Evolutionary conservation across 257 asterid species (phyloP).

Genomic region (Penstemon davidsonii): DNA sequence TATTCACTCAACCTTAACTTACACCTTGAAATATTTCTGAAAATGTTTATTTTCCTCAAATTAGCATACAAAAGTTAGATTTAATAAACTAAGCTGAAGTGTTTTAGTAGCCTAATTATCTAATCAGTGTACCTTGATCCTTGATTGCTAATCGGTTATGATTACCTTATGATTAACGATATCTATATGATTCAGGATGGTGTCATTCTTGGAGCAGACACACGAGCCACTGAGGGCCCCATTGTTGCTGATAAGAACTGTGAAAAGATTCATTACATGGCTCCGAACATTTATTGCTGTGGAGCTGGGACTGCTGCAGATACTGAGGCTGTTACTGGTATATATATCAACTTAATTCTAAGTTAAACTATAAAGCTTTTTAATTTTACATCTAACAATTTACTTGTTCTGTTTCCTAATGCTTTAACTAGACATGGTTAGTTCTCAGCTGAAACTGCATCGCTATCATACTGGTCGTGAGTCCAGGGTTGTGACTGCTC

Average conservation of each 20-base stretch:
- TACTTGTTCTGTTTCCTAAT: background rate
- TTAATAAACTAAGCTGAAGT: background rate
- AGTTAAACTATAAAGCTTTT: too few species aligned
- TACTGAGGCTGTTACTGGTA: conserved; percentile 87
- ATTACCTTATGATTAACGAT: background rate
- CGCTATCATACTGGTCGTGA: conserved; percentile 74
- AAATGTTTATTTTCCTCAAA: background rate
- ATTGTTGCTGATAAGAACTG: conserved; percentile 70
- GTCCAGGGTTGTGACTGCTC: conserved; percentile 76
- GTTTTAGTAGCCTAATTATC: background rate
- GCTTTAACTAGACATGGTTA: conserved; percentile 62
- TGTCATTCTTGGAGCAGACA: conserved; percentile 75
- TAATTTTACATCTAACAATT: background rate
- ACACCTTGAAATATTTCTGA: background rate
- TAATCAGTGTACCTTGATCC: background rate
- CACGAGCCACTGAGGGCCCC: conserved; percentile 75
- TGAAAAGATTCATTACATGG: conserved; percentile 62
- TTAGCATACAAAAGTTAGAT: background rate
- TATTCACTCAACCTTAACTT: background rate
- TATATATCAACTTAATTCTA: background rate
- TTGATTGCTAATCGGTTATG: background rate
- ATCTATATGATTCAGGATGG: conserved; percentile 50
- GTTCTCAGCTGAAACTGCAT: conserved; percentile 68
- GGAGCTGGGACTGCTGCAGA: conserved; percentile 95
- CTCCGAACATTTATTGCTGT: conserved; percentile 55